Base-by-base conservation (phyloP, 495 filamentous ascomycete genomes). In the Penicillium diatomitis region DNA sequence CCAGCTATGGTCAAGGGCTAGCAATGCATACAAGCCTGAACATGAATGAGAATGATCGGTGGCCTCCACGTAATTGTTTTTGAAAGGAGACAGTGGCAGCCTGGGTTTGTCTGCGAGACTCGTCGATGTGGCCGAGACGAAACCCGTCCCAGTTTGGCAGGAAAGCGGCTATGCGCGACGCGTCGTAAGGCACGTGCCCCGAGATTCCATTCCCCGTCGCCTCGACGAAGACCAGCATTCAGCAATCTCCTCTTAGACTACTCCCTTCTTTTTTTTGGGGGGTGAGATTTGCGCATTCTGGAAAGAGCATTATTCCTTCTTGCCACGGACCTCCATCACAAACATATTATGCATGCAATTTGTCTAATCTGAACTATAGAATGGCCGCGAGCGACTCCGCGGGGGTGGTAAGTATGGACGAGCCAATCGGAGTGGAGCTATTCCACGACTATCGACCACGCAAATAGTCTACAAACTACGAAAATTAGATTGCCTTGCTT, bases 171-270 rank as follows among this genome's bases (percentile, higher is more conserved):
- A 48, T 46, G 54, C 54, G 54, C 51, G 54, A 57, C 59, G 59
- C 56, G 56, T 62, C 53, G 51, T n/a, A 30, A n/a, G 47, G 54
- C 54, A 61, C 55, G 57, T 61, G 53, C 56, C 51, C 45, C 33
- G 42, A 41, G 51, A 57, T 60, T 60, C 52, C 56, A 57, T 62
- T 51, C 52, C 47, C 46, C 48, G 58, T 62, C 60, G 53, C 60
- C 60, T 54, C 38, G 60, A 60, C 57, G 53, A 48, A 48, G 47
- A 54, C 43, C 42, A 50, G 48, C 43, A 50, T 45, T 45, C 41
- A 39, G 33, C 47, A 32, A 32, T 41, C 45, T 20, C 20, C 20
- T 20, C 20, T 20, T 20, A 20, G 20, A 20, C 20, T 20, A 20
- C 2, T 20, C 30, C 10, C 30, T 34, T 10, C 47, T 37, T 38